Base-by-base conservation (phyloP, 148 eudicot genomes). In the Salicornia ramosissima region DNA sequence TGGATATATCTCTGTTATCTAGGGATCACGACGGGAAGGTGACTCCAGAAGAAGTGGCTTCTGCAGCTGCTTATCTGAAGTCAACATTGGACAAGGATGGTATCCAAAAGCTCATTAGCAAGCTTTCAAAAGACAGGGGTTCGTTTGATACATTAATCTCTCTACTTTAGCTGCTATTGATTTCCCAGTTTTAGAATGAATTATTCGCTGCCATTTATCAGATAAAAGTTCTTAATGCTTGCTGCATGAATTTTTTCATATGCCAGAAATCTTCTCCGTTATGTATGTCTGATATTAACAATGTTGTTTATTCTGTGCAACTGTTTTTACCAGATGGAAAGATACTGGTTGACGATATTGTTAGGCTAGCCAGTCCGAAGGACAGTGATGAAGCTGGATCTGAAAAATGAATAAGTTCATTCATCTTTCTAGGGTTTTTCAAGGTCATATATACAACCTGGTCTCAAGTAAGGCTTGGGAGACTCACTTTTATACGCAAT, bases 11-110 rank as follows among this genome's bases (percentile, higher is more conserved):
- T 55, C 34, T 52, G 67, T 45, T 67, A 15, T 61, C 46, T 68
- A 89, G 91, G 77, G 96, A 89, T 79, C 72, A 83, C 62, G 96
- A 89, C 42, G 96, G 96, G 46, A 89, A 86, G 73, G 91, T 89
- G 79, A 82, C 87, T 71, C 87, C 96, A 0, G 96, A 89, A 66
- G 96, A 89, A 78, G 87, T 89, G 36, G 96, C 91, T 64, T 83
- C 96, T 58, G 96, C 96, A 47, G 96, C 91, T 73, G 82, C 77
- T 30, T 89, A 89, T 71, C 80, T 89, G 52, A 86, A 85, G 67
- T 84, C 87, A 80, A 87, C 89, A 39, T 68, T 89, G 76, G 87
- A 78, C 75, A 89, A 83, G 69, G 87, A 86, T 55, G 96, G 91
- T n/a, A 72, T 87, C 71, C 89, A 87, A 71, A 86, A 86, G 75